Conservation (phyloP, 306 rosid genomes). For the Sindora glabra region DNA sequence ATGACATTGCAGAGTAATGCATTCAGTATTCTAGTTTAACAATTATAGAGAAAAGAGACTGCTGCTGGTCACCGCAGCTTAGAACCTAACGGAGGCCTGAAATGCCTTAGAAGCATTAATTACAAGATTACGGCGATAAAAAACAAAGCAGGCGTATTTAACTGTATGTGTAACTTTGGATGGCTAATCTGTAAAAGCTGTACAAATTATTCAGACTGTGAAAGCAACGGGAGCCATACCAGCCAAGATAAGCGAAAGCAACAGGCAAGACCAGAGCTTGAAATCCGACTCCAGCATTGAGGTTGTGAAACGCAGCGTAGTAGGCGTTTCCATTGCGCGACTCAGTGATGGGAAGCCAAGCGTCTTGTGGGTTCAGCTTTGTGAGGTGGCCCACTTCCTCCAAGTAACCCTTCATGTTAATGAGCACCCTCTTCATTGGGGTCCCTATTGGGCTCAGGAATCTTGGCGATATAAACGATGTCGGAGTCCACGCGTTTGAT, state of each 20-base stretch:
- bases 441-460: conserved; percentile 95
- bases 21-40: too few species aligned
- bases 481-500: conserved; percentile 91
- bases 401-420: conserved; percentile 93
- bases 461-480: conserved; percentile 92
- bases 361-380: conserved; percentile 25
- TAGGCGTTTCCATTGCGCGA: conserved; percentile 43
- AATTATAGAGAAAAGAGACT: too few species aligned
- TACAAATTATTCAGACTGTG: too few species aligned
- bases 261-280: conserved; percentile 60
- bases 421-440: conserved; percentile 88
- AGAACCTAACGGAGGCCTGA: too few species aligned
- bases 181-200: too few species aligned
- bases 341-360: conserved; percentile 59
- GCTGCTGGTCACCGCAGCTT: too few species aligned
- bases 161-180: too few species aligned
- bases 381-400: conserved; percentile 37
- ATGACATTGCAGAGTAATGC: too few species aligned
- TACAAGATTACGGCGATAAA: too few species aligned
- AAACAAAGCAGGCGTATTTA: too few species aligned
- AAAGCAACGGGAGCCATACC: conserved; percentile 24
- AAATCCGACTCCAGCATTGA: conserved; percentile 44
- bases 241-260: conserved; percentile 60
- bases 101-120: too few species aligned
- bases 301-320: conserved; percentile 31